These are phyloP conservation scores for Mallotus japonicus DNA, from an alignment of 441 rosid genomes.

Conservation along the genomic window DNA sequence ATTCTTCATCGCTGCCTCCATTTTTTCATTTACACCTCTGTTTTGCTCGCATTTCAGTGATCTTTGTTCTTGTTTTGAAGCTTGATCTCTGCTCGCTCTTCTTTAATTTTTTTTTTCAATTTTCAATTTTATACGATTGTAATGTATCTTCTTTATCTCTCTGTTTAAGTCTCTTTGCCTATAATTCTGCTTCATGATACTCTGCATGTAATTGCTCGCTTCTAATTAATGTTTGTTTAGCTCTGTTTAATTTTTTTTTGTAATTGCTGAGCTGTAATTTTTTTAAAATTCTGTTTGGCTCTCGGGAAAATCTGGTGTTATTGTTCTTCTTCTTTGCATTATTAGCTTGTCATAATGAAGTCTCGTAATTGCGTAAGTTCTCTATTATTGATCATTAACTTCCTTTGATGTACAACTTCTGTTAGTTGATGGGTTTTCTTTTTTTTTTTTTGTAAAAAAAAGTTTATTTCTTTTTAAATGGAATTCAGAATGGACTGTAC, in stretches of 20 bases:
- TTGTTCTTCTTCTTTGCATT: background rate
- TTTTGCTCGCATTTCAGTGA: no score
- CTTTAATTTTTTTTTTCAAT: background rate
- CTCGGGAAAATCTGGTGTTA: background rate
- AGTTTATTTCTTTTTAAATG: no score
- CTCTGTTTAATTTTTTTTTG: no score
- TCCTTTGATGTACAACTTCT: background rate
- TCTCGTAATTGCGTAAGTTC: constrained; percentile 35
- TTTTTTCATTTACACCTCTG: no score
- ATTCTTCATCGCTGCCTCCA: no score
- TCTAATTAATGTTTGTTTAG: no score
- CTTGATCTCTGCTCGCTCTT: background rate
- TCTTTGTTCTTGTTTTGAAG: no score
- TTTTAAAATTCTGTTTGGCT: background rate
- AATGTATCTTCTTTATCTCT: background rate
- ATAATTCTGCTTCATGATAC: background rate
- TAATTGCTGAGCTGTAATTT: background rate
- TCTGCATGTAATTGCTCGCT: background rate
- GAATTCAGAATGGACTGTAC: background rate
- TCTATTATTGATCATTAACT: background rate
- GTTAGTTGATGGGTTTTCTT: constrained; percentile 1
- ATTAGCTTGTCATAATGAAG: constrained; percentile 32
- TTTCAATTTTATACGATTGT: background rate
- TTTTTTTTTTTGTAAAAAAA: background rate
- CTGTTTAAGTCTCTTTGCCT: background rate